phyloP scores from a whole-genome alignment of 1,284 basidiomycete species.

The Athelia sp. region DNA sequence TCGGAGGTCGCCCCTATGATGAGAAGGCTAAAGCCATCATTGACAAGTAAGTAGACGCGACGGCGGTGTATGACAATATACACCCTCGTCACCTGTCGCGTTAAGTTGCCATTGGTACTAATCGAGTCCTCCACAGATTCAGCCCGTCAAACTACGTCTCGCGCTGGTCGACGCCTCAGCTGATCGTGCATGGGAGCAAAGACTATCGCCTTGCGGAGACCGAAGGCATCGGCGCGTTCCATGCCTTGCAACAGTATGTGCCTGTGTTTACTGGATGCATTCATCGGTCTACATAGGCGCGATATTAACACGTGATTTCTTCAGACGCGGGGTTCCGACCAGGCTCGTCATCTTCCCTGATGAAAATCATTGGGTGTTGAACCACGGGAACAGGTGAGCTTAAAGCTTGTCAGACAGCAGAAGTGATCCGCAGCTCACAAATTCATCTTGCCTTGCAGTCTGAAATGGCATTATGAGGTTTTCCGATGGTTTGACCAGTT shows the following conservation, averaged over 20 bases:
- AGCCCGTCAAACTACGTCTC: conserved; percentile 76
- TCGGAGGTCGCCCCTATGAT: conserved; percentile 78
- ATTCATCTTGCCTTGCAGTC: conserved; percentile 28
- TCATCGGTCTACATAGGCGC: conserved; percentile 9
- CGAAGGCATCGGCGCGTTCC: conserved; percentile 79
- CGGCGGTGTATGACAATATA: background rate
- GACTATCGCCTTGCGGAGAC: conserved; percentile 83
- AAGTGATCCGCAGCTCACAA: background rate
- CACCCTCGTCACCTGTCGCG: background rate
- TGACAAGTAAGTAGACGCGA: conserved; percentile 39
- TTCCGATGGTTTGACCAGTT: conserved; percentile 83
- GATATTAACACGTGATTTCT: conserved; percentile 2
- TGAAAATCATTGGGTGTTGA: conserved; percentile 90
- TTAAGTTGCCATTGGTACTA: background rate
- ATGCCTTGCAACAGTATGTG: conserved; percentile 72
- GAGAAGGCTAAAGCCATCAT: conserved; percentile 47
- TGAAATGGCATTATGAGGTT: conserved; percentile 87
- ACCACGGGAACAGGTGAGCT: conserved; percentile 66
- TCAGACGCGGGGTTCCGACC: conserved; percentile 69
- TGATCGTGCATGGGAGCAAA: conserved; percentile 83
- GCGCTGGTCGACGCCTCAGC: conserved; percentile 83
- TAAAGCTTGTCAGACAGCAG: background rate
- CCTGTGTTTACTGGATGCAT: conserved; percentile 12
- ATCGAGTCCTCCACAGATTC: conserved; percentile 32
- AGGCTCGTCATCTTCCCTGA: conserved; percentile 88